These are phyloP conservation scores for Didymella glomerata DNA, from an alignment of 2,329 filamentous ascomycete genomes.

Conservation along the genomic window DNA sequence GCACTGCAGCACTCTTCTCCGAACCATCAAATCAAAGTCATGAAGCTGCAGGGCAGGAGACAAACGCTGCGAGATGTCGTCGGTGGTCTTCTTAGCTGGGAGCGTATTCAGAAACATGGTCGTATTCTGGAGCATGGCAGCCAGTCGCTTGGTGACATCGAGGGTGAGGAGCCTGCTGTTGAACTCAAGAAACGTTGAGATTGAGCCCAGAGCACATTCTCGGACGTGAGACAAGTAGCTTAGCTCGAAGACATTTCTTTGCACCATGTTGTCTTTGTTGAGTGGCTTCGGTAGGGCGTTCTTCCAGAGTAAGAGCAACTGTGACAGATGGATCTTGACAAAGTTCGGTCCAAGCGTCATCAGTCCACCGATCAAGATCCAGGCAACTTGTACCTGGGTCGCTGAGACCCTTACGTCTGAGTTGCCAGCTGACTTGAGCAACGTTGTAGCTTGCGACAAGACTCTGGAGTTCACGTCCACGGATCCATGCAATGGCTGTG, in stretches of 20 bases:
- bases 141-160: slow-evolving; percentile 91
- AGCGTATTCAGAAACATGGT: slow-evolving; percentile 87
- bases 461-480: slow-evolving; percentile 95
- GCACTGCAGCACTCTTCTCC: slow-evolving; percentile 90
- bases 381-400: slow-evolving; percentile 96
- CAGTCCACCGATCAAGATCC: slow-evolving; percentile 94
- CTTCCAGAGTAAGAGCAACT: slow-evolving; percentile 93
- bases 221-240: slow-evolving; percentile 94
- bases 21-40: slow-evolving; percentile 92
- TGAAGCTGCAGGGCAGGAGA: slow-evolving; percentile 86
- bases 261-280: slow-evolving; percentile 87
- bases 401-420: slow-evolving; percentile 90
- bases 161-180: slow-evolving; percentile 91
- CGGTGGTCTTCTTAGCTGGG: slow-evolving; percentile 81
- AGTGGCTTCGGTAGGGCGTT: slow-evolving; percentile 94
- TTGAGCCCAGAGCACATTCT: slow-evolving; percentile 90
- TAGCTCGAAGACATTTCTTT: slow-evolving; percentile 84
- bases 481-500: slow-evolving; percentile 90
- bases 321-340: slow-evolving; percentile 96
- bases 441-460: slow-evolving; percentile 85
- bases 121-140: slow-evolving; percentile 94
- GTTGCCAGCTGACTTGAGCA: slow-evolving; percentile 90
- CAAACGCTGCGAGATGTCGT: slow-evolving; percentile 84
- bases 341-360: slow-evolving; percentile 98
- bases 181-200: slow-evolving; percentile 90